Conservation (phyloP, 2,329 filamentous ascomycete species). For the Aspergillus versicolor region DNA sequence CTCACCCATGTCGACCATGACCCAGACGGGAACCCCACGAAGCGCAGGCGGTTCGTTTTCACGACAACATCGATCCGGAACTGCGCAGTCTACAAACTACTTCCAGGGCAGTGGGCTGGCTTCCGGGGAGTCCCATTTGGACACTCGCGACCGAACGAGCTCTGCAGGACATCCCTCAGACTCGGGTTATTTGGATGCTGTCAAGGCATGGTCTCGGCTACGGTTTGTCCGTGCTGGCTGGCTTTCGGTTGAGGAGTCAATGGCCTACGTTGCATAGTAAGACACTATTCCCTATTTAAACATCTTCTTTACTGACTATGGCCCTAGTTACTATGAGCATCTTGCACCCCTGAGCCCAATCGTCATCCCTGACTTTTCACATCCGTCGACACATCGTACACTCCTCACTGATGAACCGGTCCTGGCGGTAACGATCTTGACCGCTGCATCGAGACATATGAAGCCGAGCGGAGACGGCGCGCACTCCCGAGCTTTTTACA, state of each 20-base stretch:
- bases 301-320: constrained; percentile 10
- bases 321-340: constrained; percentile 76
- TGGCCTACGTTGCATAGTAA: constrained; percentile 90
- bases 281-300: constrained; percentile 29
- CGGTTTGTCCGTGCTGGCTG: constrained; percentile 95
- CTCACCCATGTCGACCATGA: constrained; percentile 37
- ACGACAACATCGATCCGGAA: constrained; percentile 41
- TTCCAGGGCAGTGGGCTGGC: constrained; percentile 42
- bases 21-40: constrained; percentile 34
- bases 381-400: constrained; percentile 74
- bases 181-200: constrained; percentile 58
- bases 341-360: constrained; percentile 91
- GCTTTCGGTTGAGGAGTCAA: constrained; percentile 91
- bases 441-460: constrained; percentile 85
- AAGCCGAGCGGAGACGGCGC: constrained; percentile 76
- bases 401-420: constrained; percentile 90
- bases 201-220: constrained; percentile 87
- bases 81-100: constrained; percentile 51
- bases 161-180: constrained; percentile 33
- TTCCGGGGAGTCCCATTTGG: constrained; percentile 26
- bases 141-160: constrained; percentile 27
- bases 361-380: constrained; percentile 83
- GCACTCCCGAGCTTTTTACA: constrained; percentile 79
- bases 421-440: constrained; percentile 84
- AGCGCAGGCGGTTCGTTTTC: constrained; percentile 37